Evolutionary conservation across 2,329 filamentous ascomycete genomes (phyloP), one percentile per base, ranked within the genome.

Genomic region (Botrytis medusae): DNA sequence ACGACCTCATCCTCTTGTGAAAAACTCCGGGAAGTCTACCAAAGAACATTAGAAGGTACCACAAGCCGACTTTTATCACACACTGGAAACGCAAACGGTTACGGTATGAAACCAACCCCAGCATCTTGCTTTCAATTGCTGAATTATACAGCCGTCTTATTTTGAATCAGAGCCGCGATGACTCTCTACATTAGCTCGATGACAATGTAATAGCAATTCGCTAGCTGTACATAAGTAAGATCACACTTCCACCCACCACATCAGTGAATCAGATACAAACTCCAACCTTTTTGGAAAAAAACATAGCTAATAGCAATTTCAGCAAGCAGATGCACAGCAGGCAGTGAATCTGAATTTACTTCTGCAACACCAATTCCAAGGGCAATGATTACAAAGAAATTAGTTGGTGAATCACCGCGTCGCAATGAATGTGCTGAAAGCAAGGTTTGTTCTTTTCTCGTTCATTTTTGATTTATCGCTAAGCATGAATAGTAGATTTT

Each of bases 31-130:
- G 9, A 25, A 10, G 32, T 20, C 60, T 42, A 25, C 14, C 37
- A 42, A 8, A 10, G 2, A 8, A 5, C 1, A 2, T 42, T 1
- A n/a, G 6, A 1, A 18, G n/a, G n/a, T 42, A 18, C 7, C 32
- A n/a, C 14, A 18, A 62, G 14, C 37, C 12, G 37, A 9, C 9
- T 25, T 42, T 42, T 10, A 62, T 62, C 37, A 20, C 1, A 14
- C 6, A 40, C 12, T 42, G 22, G 1, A 10, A n/a, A 67, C n/a
- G 10, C 32, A 10, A 29, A 22, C 3, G 10, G 32, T 20, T 54
- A 51, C 25, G 29, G 64, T 67, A 54, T 51, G 9, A 25, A 9
- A 51, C 16, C 7, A 51, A 29, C 7, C 20, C 8, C 22, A 16
- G 0, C 1, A 2, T 10, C 40, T 29, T 40, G 16, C 8, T 25